Base-by-base conservation (phyloP, 345 rosid species). In the Eucalyptus cloeziana region DNA sequence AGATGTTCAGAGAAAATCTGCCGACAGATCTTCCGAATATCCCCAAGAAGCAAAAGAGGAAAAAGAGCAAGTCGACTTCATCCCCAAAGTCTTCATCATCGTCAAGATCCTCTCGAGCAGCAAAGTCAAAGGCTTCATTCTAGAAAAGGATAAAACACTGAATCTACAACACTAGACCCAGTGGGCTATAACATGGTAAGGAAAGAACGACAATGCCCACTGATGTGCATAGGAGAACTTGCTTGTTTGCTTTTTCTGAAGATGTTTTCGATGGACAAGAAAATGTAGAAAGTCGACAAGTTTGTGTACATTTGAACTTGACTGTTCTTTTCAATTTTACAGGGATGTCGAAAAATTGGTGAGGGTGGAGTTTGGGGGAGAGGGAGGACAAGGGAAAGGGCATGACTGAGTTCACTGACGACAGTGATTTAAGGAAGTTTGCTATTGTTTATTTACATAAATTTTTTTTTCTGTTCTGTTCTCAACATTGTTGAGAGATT, bases 41-140 rank as follows among this genome's bases (percentile, higher is more conserved):
- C 87, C 92, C 96, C 8, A 96, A 94, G 93, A 94, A 93, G 87
- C 89, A 91, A 22, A 95, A 89, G 89, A 89, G 96, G 89, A 94
- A 91, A 89, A 96, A 93, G 94, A 94, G 92, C 91, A 87, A 90
- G 49, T 64, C 89, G 13, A 49, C 89, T 86, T 89, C 94, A n/a
- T 89, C 96, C 86, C 90, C 95, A 14, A 91, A 91, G 89, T 90
- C 93, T 13, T 92, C 95, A 31, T 91, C 93, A 24, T 80, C 91
- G 2, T 88, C 91, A 24, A 92, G 88, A 91, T 88, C 93, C 60
- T 92, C 93, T 25, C 83, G 91, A 79, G 58, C 90, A 71, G n/a
- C 92, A 31, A 94, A 92, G 88, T 27, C 90, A 3, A 92, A 90
- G 88, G 83, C 93, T 52, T 49, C 91, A 58, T 89, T 71, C 60